Evolutionary conservation across 2,329 filamentous ascomycete genomes (phyloP).

Genomic region (Trichoderma sp.): DNA sequence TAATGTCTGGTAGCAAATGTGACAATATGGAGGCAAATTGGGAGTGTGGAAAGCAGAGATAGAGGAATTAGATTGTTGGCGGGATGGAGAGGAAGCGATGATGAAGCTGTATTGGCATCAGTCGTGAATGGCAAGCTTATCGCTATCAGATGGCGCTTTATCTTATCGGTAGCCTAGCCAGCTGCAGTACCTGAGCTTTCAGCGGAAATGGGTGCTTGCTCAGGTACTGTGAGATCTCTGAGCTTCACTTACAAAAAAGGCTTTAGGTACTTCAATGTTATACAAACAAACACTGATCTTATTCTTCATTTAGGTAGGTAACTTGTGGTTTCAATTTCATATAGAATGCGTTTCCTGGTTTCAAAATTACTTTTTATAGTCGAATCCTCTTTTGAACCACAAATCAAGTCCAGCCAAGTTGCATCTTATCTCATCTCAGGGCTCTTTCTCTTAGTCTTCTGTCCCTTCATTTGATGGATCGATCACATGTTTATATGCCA

Average conservation of each 20-base stretch:
- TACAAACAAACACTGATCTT: neutral
- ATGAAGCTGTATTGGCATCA: neutral
- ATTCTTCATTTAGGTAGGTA: neutral
- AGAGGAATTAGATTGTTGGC: neutral
- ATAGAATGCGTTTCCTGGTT: neutral
- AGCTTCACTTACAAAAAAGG: neutral
- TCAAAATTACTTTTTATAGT: neutral
- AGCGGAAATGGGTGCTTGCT: neutral
- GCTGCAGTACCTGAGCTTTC: neutral
- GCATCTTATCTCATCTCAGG: neutral
- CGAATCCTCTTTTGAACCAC: neutral
- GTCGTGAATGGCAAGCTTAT: neutral
- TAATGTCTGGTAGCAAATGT: neutral
- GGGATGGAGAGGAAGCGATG: neutral
- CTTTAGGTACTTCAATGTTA: neutral
- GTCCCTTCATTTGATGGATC: neutral
- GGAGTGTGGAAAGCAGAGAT: no score
- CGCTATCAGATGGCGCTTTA: neutral
- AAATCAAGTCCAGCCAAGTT: neutral
- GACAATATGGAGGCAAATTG: neutral
- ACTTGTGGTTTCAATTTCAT: neutral
- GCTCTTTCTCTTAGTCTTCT: neutral
- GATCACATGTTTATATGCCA: neutral
- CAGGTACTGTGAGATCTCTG: neutral
- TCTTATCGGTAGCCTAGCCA: neutral